These are phyloP conservation scores for Phytophthora hybrid DNA, from an alignment of 352 stramenopile genomes.

Conservation along the genomic window DNA sequence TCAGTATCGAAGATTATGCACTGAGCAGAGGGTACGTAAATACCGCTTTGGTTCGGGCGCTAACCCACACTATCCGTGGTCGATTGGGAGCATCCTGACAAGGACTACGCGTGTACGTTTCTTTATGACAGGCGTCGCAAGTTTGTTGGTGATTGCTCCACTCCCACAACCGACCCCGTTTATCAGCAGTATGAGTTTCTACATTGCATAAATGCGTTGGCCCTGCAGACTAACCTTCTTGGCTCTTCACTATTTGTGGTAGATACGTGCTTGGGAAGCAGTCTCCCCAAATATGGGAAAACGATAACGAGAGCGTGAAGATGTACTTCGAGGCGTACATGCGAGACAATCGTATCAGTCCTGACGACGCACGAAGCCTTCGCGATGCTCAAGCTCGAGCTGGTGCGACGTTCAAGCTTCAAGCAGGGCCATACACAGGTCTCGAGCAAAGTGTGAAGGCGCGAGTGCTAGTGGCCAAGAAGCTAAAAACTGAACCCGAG, in stretches of 20 bases:
- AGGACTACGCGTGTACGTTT: background rate
- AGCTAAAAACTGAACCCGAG: conserved; percentile 73
- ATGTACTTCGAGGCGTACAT: conserved; percentile 87
- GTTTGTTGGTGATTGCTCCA: conserved; percentile 72
- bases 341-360: conserved; percentile 78
- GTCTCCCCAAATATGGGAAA: conserved; percentile 78
- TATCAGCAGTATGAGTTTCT: conserved; percentile 66
- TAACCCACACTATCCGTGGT: background rate
- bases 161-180: conserved; percentile 48
- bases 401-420: conserved; percentile 85
- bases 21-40: conserved; percentile 52
- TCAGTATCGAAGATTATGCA: conserved; percentile 65
- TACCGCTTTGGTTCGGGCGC: background rate
- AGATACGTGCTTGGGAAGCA: conserved; percentile 77
- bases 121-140: conserved; percentile 49
- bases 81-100: background rate
- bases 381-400: conserved; percentile 72
- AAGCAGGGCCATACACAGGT: conserved; percentile 74
- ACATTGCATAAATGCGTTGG: background rate
- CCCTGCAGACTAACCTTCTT: background rate
- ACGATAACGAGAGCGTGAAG: conserved; percentile 79
- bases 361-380: conserved; percentile 69
- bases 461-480: conserved; percentile 81
- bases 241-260: background rate
- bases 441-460: conserved; percentile 87